phyloP scores from a whole-genome alignment of 202 grass and related monocot species.

The Sporobolus alterniflorus region DNA sequence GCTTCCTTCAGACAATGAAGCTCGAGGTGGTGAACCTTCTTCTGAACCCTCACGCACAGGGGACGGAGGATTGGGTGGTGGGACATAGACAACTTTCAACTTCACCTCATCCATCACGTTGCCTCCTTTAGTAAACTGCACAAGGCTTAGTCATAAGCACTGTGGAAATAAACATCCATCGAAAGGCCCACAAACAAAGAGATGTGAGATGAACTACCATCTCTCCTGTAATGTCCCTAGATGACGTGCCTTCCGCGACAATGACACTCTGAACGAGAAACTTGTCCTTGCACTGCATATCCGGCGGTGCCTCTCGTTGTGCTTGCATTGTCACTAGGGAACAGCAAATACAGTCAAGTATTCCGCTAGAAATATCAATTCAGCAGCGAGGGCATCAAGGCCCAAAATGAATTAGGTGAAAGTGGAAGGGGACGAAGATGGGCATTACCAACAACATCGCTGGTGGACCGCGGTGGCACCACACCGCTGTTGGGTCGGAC shows the following conservation, averaged over 20 bases:
- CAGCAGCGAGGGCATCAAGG: neutral
- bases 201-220: conserved; percentile 60
- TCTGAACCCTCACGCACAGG: conserved; percentile 84
- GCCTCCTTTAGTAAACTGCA: conserved; percentile 80
- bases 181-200: conserved; percentile 14
- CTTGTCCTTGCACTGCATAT: conserved; percentile 97
- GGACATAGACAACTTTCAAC: conserved; percentile 74
- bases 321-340: conserved; percentile 85
- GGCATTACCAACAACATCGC: conserved; percentile 68
- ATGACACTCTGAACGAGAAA: conserved; percentile 88
- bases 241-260: conserved; percentile 32
- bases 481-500: conserved; percentile 85
- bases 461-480: conserved; percentile 69
- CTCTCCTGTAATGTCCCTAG: conserved; percentile 68
- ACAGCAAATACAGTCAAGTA: conserved; percentile 1
- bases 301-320: conserved; percentile 61
- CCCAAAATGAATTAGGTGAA: neutral
- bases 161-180: neutral
- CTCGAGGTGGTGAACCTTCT: conserved; percentile 64
- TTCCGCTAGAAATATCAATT: neutral
- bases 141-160: conserved; percentile 32
- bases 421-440: neutral
- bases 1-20: conserved; percentile 62
- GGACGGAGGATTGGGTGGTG: conserved; percentile 68
- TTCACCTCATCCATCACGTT: conserved; percentile 88